These are phyloP conservation scores for Serendipita sp. DNA, from an alignment of 768 basidiomycete species.

Conservation along the genomic window DNA sequence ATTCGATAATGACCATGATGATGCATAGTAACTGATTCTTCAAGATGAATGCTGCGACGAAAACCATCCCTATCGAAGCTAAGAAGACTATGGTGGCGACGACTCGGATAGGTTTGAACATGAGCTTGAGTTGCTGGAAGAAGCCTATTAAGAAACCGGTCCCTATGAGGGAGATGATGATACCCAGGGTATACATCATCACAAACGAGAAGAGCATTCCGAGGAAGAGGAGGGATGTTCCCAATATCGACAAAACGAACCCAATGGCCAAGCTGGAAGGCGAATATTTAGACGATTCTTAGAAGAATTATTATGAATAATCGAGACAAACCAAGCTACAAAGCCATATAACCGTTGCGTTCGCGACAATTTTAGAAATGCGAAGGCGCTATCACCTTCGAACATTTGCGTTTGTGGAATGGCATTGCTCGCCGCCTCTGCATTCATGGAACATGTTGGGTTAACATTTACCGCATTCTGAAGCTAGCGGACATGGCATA, in stretches of 20 bases:
- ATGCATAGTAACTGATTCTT: constrained; percentile 21
- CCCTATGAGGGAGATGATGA: constrained; percentile 65
- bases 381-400: constrained; percentile 81
- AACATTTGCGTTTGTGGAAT: constrained; percentile 72
- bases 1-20: constrained; percentile 79
- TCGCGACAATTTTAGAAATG: constrained; percentile 58
- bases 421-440: constrained; percentile 39
- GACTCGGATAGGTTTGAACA: constrained; percentile 89
- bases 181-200: constrained; percentile 77
- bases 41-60: constrained; percentile 73
- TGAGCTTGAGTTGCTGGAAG: constrained; percentile 65
- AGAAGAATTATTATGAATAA: constrained; percentile 1
- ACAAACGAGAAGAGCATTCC: constrained; percentile 57
- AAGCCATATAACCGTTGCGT: constrained; percentile 81
- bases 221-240: constrained; percentile 60
- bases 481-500: neutral
- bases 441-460: neutral
- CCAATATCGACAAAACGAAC: constrained; percentile 67
- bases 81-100: constrained; percentile 68
- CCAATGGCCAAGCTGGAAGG: constrained; percentile 51
- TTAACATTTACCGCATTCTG: neutral
- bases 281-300: constrained; percentile 6
- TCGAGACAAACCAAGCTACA: constrained; percentile 46
- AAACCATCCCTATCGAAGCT: constrained; percentile 64
- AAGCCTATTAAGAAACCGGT: constrained; percentile 88